phyloP scores from a whole-genome alignment of 306 rosid species.

The Pachyrhizus erosus region DNA sequence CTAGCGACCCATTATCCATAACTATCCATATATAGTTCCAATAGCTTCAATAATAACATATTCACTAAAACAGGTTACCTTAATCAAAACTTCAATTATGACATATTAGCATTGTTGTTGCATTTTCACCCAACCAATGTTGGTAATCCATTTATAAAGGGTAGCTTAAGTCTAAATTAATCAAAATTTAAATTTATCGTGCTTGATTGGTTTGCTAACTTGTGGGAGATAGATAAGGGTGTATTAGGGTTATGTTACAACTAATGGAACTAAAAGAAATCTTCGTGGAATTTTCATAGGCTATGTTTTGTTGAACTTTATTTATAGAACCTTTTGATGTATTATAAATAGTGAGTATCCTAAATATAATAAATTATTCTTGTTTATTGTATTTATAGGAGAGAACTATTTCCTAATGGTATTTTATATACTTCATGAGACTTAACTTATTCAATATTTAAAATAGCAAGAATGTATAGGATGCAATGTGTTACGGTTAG shows the following conservation, averaged over 20 bases:
- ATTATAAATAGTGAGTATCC: background rate
- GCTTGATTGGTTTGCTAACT: background rate
- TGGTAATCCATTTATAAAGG: background rate
- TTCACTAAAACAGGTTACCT: background rate
- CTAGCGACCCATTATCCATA: too few species aligned
- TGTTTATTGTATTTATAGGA: slow-evolving; percentile 45
- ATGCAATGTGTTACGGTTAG: slow-evolving; percentile 69
- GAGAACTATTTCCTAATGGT: slow-evolving; percentile 71
- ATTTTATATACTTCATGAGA: slow-evolving; percentile 71
- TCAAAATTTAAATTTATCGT: background rate
- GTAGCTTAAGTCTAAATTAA: background rate
- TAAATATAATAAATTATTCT: background rate
- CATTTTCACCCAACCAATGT: background rate
- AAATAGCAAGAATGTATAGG: slow-evolving; percentile 76
- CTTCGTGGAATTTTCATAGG: background rate
- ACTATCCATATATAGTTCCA: too few species aligned
- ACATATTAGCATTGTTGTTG: background rate
- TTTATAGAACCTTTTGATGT: too few species aligned
- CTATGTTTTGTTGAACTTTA: background rate
- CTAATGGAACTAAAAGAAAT: background rate
- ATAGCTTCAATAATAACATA: too few species aligned
- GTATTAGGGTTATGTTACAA: background rate
- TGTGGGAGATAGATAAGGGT: background rate
- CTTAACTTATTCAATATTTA: slow-evolving; percentile 75
- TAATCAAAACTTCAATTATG: background rate